phyloP scores from a whole-genome alignment of 352 stramenopile genomes.

The Globisporangium ultimum region DNA sequence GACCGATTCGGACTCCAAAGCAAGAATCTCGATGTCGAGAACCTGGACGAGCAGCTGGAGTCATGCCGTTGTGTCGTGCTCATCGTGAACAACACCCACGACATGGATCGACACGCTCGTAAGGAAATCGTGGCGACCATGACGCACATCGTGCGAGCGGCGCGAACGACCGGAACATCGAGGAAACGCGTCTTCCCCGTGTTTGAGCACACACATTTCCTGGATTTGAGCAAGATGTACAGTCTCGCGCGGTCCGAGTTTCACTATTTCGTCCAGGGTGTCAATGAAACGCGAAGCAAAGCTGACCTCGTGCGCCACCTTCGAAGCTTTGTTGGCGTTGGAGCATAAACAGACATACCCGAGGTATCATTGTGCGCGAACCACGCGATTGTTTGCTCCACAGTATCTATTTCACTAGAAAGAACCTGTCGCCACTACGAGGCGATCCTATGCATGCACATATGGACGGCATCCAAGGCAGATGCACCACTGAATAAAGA shows the following conservation, averaged over 20 bases:
- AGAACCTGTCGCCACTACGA: too few species aligned
- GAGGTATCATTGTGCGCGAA: too few species aligned
- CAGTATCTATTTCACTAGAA: too few species aligned
- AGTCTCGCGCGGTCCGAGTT: conserved; percentile 59
- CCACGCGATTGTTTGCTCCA: too few species aligned
- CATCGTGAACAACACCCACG: conserved; percentile 29
- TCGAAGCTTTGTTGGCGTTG: conserved; percentile 8
- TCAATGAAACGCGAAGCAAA: conserved; percentile 34
- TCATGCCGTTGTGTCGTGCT: conserved; percentile 28
- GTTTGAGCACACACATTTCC: conserved; percentile 49
- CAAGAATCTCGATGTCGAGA: conserved; percentile 9
- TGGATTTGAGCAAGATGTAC: conserved; percentile 77
- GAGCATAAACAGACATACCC: too few species aligned
- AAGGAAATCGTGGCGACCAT: conserved; percentile 38
- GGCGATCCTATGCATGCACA: too few species aligned
- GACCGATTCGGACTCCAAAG: conserved; percentile 14
- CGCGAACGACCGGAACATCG: conserved; percentile 16
- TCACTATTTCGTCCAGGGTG: conserved; percentile 64
- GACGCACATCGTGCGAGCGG: conserved; percentile 32
- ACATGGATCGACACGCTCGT: conserved; percentile 24
- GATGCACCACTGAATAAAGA: too few species aligned
- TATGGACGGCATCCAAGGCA: too few species aligned
- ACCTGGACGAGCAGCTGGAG: conserved; percentile 9
- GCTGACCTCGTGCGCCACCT: conserved; percentile 40
- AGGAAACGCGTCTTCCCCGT: conserved; percentile 49